These are phyloP conservation scores for Solanum chiquidenum DNA, from an alignment of 257 asterid genomes.

Conservation along the genomic window DNA sequence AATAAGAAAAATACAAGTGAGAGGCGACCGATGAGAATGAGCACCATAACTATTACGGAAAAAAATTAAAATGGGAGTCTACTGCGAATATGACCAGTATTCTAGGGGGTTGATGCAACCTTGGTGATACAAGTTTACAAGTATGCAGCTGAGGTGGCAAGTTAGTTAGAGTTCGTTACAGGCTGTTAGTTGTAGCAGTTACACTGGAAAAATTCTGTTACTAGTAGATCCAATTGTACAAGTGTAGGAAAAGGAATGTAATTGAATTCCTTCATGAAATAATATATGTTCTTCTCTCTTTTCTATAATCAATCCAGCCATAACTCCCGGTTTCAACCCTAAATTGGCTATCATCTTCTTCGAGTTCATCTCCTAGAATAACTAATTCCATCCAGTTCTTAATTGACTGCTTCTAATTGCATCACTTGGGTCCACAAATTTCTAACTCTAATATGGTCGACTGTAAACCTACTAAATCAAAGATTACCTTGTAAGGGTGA, in stretches of 20 bases:
- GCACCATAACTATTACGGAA: background rate
- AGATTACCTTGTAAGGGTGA: conserved; percentile 74
- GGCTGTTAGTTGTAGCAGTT: background rate
- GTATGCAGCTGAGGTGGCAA: background rate
- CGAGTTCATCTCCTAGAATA: background rate
- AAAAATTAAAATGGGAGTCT: background rate
- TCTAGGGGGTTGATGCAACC: background rate
- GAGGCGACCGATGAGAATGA: background rate
- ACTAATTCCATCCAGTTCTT: background rate
- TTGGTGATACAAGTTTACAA: background rate
- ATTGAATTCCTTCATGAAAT: background rate
- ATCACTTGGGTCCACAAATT: background rate
- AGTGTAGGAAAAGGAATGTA: background rate
- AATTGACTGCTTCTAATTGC: background rate
- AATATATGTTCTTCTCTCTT: background rate
- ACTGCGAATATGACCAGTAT: background rate
- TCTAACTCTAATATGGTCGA: background rate
- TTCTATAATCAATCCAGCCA: background rate
- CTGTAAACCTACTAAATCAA: background rate
- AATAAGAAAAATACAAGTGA: background rate
- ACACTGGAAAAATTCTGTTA: background rate
- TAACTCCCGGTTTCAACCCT: background rate
- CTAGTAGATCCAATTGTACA: background rate
- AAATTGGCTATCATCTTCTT: background rate
- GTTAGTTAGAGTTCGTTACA: background rate